A percentile compares a stretch with the other conserved stretches of the same genome.
phyloP scores from a whole-genome alignment of 495 filamentous ascomycete genomes.

The Lophiotrema nucula region DNA sequence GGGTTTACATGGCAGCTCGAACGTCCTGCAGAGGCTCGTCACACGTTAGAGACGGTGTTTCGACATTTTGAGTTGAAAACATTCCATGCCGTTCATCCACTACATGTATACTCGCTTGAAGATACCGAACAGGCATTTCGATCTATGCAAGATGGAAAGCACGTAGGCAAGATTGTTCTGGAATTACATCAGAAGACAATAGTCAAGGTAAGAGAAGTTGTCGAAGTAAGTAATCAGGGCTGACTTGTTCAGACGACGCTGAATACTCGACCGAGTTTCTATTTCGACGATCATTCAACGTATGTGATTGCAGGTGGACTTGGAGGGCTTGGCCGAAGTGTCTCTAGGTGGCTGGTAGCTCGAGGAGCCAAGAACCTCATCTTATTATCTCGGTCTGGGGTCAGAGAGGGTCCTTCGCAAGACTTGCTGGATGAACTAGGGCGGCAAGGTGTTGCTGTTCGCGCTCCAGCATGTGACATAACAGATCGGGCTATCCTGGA shows the following conservation, averaged over 20 bases:
- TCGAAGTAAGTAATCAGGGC: background rate
- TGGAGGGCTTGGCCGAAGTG: constrained; percentile 7
- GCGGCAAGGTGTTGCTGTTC: background rate
- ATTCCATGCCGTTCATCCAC: background rate
- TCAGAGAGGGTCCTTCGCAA: background rate
- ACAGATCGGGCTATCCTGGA: background rate
- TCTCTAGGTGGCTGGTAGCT: constrained; percentile 7
- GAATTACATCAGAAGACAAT: constrained; percentile 14
- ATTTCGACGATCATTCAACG: constrained; percentile 1
- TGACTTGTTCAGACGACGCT: background rate
- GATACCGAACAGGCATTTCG: constrained; percentile 57
- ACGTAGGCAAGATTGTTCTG: constrained; percentile 60
- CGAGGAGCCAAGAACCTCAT: constrained; percentile 10
- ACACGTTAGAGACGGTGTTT: background rate
- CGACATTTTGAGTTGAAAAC: background rate
- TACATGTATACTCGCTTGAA: constrained; percentile 44
- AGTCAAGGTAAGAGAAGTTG: background rate
- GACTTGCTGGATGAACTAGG: background rate
- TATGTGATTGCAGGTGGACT: constrained; percentile 39
- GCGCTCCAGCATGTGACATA: constrained; percentile 6
- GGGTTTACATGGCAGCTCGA: background rate
- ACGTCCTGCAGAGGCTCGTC: background rate
- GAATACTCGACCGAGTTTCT: constrained; percentile 2
- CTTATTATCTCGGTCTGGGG: constrained; percentile 8
- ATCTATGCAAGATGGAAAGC: constrained; percentile 53